Evolutionary conservation across 495 filamentous ascomycete species (phyloP).

Genomic region (Penicillium cinerascens): DNA sequence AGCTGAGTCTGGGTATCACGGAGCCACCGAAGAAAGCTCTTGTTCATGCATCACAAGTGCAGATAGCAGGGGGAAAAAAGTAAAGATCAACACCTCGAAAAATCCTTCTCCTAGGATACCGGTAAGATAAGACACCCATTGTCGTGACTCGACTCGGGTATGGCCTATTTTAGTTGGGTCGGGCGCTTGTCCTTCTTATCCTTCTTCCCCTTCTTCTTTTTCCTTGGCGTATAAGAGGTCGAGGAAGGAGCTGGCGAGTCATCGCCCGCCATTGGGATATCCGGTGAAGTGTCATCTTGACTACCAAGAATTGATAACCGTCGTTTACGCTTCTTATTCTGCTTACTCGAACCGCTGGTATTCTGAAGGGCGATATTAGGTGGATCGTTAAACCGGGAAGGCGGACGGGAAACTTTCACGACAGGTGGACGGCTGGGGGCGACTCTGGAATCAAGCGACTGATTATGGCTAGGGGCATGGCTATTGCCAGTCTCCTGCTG

Average conservation of each 20-base stretch:
- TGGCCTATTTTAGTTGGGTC: background rate
- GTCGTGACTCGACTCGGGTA: background rate
- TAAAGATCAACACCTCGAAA: background rate
- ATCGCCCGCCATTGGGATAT: background rate
- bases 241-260: background rate
- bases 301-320: too few species aligned
- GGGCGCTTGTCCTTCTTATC: background rate
- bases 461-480: background rate
- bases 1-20: background rate
- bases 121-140: background rate
- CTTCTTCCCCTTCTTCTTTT: background rate
- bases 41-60: background rate
- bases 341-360: too few species aligned
- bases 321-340: too few species aligned
- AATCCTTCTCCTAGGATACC: background rate
- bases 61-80: background rate
- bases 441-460: background rate
- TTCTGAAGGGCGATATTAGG: too few species aligned
- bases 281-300: too few species aligned
- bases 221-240: background rate
- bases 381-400: background rate
- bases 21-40: background rate
- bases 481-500: background rate
- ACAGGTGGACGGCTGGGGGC: background rate
- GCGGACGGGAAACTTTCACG: background rate